Evolutionary conservation across 805 yeast genomes (phyloP).

Genomic region (Danielozyma ontarioensis): DNA sequence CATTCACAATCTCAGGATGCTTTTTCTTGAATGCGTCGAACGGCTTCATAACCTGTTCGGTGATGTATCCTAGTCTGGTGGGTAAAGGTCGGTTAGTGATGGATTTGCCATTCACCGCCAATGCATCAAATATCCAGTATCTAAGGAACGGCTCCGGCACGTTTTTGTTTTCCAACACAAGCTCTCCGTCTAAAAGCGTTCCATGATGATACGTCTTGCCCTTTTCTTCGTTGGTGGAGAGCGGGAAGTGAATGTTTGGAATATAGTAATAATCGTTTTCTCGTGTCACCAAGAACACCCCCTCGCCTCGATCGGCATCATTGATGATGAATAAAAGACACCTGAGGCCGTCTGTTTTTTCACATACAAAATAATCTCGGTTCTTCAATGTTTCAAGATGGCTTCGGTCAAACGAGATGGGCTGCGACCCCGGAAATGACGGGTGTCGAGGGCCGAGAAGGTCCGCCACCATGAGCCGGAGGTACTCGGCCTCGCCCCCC

Average conservation of each 20-base stretch:
- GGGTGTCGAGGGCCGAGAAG: constrained; percentile 50
- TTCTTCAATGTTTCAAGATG: constrained; percentile 61
- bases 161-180: constrained; percentile 72
- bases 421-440: constrained; percentile 90
- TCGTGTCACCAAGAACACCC: constrained; percentile 83
- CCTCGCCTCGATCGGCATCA: constrained; percentile 75
- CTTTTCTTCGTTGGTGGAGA: constrained; percentile 35
- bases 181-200: constrained; percentile 89
- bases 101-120: constrained; percentile 73
- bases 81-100: constrained; percentile 68
- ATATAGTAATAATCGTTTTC: constrained; percentile 81
- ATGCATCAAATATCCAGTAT: constrained; percentile 86
- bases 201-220: constrained; percentile 71
- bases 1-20: constrained; percentile 68
- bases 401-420: constrained; percentile 77
- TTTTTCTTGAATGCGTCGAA: constrained; percentile 62
- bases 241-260: constrained; percentile 82
- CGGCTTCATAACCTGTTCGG: constrained; percentile 77
- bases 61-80: constrained; percentile 82
- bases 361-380: constrained; percentile 91
- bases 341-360: constrained; percentile 90
- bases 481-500: constrained; percentile 60
- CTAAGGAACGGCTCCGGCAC: constrained; percentile 47
- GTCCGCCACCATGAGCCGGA: constrained; percentile 64
- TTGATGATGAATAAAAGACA: constrained; percentile 67